These are phyloP conservation scores for Cucurbita argyrosperma DNA, from an alignment of 306 rosid species.

Conservation along the genomic window DNA sequence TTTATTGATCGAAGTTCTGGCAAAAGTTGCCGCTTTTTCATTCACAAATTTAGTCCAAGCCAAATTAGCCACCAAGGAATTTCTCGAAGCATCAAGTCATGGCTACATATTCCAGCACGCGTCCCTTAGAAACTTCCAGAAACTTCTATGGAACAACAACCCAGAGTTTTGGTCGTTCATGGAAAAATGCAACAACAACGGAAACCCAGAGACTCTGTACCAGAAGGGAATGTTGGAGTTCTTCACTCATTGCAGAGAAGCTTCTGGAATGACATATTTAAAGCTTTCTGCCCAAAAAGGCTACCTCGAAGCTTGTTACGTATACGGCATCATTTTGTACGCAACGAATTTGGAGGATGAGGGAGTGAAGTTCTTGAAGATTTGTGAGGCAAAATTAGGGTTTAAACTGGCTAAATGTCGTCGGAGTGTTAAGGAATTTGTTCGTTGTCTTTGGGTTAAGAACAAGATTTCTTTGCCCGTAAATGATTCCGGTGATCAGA, in stretches of 20 bases:
- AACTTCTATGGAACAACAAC: conserved; percentile 12
- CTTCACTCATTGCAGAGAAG: background rate
- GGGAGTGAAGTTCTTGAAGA: conserved; percentile 8
- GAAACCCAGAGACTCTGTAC: conserved; percentile 18
- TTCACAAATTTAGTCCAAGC: conserved; percentile 8
- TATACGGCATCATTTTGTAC: conserved; percentile 19
- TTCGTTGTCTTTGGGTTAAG: conserved; percentile 18
- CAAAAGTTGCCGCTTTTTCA: conserved; percentile 20
- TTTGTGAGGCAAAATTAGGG: background rate
- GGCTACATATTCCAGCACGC: conserved; percentile 11
- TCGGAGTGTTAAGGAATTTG: conserved; percentile 8
- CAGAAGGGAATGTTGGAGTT: conserved; percentile 26
- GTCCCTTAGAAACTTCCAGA: conserved; percentile 4
- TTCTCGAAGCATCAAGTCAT: background rate
- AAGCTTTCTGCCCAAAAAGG: conserved; percentile 16
- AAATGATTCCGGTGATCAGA: background rate
- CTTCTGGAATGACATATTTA: conserved; percentile 12
- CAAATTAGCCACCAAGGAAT: conserved; percentile 12
- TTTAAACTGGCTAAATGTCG: background rate
- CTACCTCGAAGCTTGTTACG: conserved; percentile 17
- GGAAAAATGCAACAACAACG: conserved; percentile 13
- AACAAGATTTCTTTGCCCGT: background rate
- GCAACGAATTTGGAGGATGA: background rate
- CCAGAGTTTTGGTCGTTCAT: conserved; percentile 1
- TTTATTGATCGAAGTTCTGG: conserved; percentile 11